Evolutionary conservation across 2,329 filamentous ascomycete species (phyloP).

Genomic region (Simplicillium aogashimaense): DNA sequence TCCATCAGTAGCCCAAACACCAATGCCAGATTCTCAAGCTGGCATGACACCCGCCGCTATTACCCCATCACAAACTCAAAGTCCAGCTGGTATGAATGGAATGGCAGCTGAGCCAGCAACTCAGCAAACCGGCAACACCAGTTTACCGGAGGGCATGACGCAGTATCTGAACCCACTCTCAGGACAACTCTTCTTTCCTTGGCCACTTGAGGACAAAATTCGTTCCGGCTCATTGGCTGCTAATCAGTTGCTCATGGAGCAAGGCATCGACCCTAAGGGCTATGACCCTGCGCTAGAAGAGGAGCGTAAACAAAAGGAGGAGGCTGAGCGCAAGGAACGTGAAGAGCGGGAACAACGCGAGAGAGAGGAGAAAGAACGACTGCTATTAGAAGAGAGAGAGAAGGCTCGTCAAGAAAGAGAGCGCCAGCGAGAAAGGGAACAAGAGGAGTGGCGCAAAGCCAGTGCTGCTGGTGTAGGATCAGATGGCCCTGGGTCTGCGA

Average conservation of each 20-base stretch:
- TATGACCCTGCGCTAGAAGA: conserved; percentile 49
- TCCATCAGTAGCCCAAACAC: conserved; percentile 19
- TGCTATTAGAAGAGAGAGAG: conserved; percentile 27
- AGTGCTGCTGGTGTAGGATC: conserved; percentile 19
- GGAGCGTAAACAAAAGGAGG: conserved; percentile 38
- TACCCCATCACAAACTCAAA: conserved; percentile 23
- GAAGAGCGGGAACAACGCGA: conserved; percentile 37
- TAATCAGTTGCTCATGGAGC: conserved; percentile 51
- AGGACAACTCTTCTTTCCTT: conserved; percentile 59
- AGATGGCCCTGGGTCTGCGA: conserved; percentile 13
- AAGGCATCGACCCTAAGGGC: conserved; percentile 50
- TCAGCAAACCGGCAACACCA: conserved; percentile 20
- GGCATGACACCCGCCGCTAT: conserved; percentile 20
- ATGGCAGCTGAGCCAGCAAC: conserved; percentile 4
- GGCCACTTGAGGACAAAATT: conserved; percentile 65
- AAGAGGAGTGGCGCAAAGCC: conserved; percentile 28
- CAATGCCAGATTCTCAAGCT: conserved; percentile 17
- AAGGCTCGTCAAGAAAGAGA: conserved; percentile 29
- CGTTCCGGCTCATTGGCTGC: conserved; percentile 56
- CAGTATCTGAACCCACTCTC: conserved; percentile 45
- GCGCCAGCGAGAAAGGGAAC: conserved; percentile 29
- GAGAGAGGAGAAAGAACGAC: conserved; percentile 33
- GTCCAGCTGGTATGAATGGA: conserved; percentile 22
- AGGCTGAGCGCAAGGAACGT: conserved; percentile 34
- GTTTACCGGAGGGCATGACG: conserved; percentile 37